Conservation (phyloP, 2,329 filamentous ascomycete species). For the Epichloe baconii region DNA sequence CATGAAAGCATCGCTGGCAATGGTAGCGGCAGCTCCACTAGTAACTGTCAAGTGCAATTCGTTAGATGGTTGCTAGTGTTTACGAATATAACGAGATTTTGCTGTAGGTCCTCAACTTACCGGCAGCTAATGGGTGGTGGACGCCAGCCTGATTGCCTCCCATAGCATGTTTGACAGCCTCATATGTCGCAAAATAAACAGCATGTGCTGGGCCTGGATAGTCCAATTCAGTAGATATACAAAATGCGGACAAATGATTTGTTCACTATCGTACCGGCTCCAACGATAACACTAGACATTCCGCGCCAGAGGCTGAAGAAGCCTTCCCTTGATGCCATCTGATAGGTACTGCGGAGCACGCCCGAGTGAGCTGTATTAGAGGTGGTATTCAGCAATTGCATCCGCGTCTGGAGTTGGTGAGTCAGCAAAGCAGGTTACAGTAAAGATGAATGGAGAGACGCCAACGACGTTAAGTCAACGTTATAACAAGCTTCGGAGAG, state of each 20-base stretch:
- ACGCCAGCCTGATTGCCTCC: conserved; percentile 79
- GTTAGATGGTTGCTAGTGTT: conserved; percentile 1
- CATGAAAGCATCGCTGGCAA: conserved; percentile 96
- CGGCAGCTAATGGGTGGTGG: conserved; percentile 87
- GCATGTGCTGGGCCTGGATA: conserved; percentile 82
- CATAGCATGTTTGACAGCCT: conserved; percentile 90
- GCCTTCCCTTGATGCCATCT: conserved; percentile 83
- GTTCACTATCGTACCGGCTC: conserved; percentile 56
- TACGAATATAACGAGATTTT: neutral
- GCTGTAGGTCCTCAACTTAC: conserved; percentile 33
- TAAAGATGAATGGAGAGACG: neutral
- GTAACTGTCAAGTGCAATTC: conserved; percentile 43
- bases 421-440: conserved; percentile 8
- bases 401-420: conserved; percentile 60
- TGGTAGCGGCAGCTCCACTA: conserved; percentile 88
- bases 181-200: conserved; percentile 96
- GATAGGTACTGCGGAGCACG: conserved; percentile 81
- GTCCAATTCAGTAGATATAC: neutral
- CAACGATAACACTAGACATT: conserved; percentile 89
- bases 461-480: neutral
- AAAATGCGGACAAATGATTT: neutral
- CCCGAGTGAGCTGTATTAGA: conserved; percentile 74
- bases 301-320: conserved; percentile 89
- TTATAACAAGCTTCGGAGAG: neutral
- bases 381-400: conserved; percentile 87